Conservation (phyloP, 805 yeast genomes). For the Priceomyces haplophilus region DNA sequence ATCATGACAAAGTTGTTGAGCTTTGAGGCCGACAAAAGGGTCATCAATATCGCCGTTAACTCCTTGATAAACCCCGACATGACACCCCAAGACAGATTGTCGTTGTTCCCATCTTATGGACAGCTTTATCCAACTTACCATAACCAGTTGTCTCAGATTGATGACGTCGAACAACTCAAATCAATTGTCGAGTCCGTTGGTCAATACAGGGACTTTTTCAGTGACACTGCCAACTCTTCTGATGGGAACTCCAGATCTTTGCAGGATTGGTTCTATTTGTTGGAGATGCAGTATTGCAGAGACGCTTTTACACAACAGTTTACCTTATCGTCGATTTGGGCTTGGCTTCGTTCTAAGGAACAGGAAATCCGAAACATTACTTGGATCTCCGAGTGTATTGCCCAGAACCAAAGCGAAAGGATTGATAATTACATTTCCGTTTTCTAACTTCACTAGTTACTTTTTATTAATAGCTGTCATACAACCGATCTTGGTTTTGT, state of each 20-base stretch:
- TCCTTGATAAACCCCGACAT: constrained; percentile 78
- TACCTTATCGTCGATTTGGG: constrained; percentile 87
- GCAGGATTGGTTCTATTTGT: constrained; percentile 91
- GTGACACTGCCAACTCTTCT: constrained; percentile 33
- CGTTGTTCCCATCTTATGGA: constrained; percentile 80
- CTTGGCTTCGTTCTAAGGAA: constrained; percentile 93
- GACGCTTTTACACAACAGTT: constrained; percentile 96
- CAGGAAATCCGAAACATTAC: constrained; percentile 96
- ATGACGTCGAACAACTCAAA: constrained; percentile 83
- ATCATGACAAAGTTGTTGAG: constrained; percentile 73
- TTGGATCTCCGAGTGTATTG: constrained; percentile 99
- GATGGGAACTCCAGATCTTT: constrained; percentile 53
- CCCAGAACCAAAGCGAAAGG: constrained; percentile 95
- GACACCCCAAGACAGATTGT: constrained; percentile 64
- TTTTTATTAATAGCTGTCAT: neutral
- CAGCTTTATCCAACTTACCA: constrained; percentile 70
- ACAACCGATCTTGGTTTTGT: neutral
- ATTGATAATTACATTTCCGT: constrained; percentile 89
- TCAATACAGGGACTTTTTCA: constrained; percentile 60
- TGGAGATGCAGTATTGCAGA: constrained; percentile 89
- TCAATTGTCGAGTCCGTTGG: constrained; percentile 58
- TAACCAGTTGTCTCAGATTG: constrained; percentile 65
- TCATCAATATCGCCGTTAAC: constrained; percentile 87
- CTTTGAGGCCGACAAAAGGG: constrained; percentile 94
- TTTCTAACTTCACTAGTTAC: constrained; percentile 38